These are phyloP conservation scores for Suillus americanus DNA, from an alignment of 768 basidiomycete genomes.

Conservation along the genomic window DNA sequence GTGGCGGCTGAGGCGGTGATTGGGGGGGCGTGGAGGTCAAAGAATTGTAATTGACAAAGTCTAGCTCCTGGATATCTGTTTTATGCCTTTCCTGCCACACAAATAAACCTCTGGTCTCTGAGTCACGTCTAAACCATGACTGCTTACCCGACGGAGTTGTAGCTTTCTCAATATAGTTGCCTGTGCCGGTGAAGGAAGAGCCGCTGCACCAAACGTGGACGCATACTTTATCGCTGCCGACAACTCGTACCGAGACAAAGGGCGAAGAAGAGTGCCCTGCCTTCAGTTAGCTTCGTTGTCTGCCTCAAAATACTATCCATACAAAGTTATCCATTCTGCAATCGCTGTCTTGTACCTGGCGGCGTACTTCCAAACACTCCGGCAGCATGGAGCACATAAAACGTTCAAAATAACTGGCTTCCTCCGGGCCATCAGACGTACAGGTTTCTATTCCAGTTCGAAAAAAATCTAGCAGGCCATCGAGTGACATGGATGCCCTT, in stretches of 20 bases:
- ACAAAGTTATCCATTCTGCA: neutral
- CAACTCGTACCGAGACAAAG: conserved; percentile 42
- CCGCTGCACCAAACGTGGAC: conserved; percentile 13
- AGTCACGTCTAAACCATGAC: neutral
- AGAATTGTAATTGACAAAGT: conserved; percentile 5
- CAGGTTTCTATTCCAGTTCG: conserved; percentile 8
- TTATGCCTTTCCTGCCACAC: conserved; percentile 22
- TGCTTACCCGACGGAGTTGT: conserved; percentile 38
- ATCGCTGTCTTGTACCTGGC: conserved; percentile 8
- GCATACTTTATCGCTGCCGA: conserved; percentile 33
- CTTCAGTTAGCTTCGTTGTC: neutral
- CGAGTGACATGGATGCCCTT: conserved; percentile 19
- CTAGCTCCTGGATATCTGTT: conserved; percentile 12
- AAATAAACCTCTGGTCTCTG: neutral
- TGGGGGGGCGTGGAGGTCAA: conserved; percentile 32
- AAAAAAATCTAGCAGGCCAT: conserved; percentile 19
- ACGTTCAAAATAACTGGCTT: conserved; percentile 30
- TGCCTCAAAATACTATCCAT: neutral
- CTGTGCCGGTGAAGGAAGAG: conserved; percentile 28
- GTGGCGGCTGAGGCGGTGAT: conserved; percentile 22
- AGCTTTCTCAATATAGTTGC: conserved; percentile 44
- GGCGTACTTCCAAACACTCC: conserved; percentile 32
- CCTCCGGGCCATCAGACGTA: neutral
- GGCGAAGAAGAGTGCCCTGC: conserved; percentile 38
- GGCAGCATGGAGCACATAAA: conserved; percentile 32